Percentiles rank a stretch among this genome's conserved stretches.
Conservation (phyloP, 768 basidiomycete species). For the Gelatoporia subvermispora region DNA sequence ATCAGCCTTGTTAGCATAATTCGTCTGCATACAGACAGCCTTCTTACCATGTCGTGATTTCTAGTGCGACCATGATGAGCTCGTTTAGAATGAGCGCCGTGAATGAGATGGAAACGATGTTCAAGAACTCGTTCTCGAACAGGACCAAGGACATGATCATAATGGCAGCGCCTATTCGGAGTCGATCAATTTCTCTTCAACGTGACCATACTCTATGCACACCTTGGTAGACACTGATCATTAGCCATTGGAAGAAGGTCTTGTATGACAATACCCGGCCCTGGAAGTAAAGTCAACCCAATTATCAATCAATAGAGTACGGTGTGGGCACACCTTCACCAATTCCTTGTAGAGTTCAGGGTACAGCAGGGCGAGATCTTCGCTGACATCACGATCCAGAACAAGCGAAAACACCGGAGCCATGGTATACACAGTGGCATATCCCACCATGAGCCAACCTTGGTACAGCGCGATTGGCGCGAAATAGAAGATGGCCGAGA, state of each 20-base stretch:
- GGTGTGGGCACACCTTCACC: constrained; percentile 64
- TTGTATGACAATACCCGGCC: constrained; percentile 93
- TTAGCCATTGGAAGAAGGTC: constrained; percentile 97
- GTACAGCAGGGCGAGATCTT: constrained; percentile 91
- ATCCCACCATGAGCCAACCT: constrained; percentile 96
- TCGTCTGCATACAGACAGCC: background rate
- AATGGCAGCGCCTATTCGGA: constrained; percentile 77
- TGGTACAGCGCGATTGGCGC: constrained; percentile 97
- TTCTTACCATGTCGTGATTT: constrained; percentile 89
- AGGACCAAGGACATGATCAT: constrained; percentile 97
- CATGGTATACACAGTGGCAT: constrained; percentile 97
- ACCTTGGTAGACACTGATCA: constrained; percentile 98
- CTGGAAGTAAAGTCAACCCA: constrained; percentile 33
- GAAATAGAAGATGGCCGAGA: constrained; percentile 89
- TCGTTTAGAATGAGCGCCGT: constrained; percentile 95
- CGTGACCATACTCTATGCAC: constrained; percentile 4
- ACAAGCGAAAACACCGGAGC: constrained; percentile 97
- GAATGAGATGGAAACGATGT: constrained; percentile 98
- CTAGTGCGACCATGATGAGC: constrained; percentile 97
- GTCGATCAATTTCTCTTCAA: background rate
- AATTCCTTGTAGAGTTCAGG: constrained; percentile 98
- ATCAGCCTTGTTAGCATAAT: background rate
- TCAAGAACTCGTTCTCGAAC: constrained; percentile 88
- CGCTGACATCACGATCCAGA: constrained; percentile 91
- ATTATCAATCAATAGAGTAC: background rate